A percentile compares a stretch with the other conserved stretches of the same genome.
These are phyloP conservation scores for Hypoxylon intermedium DNA, from an alignment of 495 filamentous ascomycete species.

Conservation along the genomic window DNA sequence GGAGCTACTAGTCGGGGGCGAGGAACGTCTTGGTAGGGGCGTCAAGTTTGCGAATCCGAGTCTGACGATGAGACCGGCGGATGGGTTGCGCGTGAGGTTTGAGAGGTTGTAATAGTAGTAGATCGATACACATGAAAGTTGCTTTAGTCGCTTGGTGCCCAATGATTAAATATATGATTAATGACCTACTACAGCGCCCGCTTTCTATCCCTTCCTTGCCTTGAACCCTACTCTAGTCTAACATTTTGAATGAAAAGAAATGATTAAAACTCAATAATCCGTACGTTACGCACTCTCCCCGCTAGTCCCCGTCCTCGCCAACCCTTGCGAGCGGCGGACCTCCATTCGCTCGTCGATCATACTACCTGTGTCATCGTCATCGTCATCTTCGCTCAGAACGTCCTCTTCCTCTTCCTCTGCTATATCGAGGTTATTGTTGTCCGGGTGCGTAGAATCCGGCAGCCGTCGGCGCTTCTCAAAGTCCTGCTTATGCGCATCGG, in stretches of 20 bases:
- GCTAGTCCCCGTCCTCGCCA: conserved; percentile 18
- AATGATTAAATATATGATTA: background rate
- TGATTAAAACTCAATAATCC: background rate
- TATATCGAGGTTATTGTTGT: background rate
- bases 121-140: no score
- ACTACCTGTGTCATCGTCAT: conserved; percentile 43
- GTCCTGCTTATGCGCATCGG: conserved; percentile 82
- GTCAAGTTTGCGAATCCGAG: conserved; percentile 37
- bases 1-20: conserved; percentile 26
- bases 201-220: no score
- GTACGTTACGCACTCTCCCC: conserved; percentile 6
- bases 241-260: no score
- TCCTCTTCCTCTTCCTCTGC: conserved; percentile 22
- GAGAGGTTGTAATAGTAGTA: conserved; percentile 19
- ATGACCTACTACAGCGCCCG: no score
- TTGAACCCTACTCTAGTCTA: no score
- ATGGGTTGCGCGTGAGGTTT: conserved; percentile 33
- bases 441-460: conserved; percentile 5
- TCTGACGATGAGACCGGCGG: conserved; percentile 39
- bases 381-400: conserved; percentile 36
- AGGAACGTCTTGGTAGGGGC: conserved; percentile 23
- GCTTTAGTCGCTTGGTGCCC: background rate
- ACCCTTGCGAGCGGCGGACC: conserved; percentile 12
- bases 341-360: conserved; percentile 42
- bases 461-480: conserved; percentile 76